A percentile compares a stretch with the other conserved stretches of the same genome.
These are phyloP conservation scores for Boletus eberwhitei DNA, from an alignment of 768 basidiomycete species.

Conservation along the genomic window DNA sequence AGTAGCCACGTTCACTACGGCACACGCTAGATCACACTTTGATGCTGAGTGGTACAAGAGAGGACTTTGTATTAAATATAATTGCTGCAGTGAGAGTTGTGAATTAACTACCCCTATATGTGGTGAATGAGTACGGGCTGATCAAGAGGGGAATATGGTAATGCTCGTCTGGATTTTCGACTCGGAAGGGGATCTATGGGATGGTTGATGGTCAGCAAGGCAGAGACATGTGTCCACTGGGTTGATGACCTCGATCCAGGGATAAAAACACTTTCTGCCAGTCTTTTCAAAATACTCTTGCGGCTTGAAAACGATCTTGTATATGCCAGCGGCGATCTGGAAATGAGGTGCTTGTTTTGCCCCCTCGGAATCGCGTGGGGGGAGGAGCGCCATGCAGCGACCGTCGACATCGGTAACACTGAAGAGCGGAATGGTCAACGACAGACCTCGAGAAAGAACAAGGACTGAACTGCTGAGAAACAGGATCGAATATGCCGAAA, in stretches of 20 bases:
- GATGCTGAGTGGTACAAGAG: slow-evolving; percentile 2
- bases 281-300: slow-evolving; percentile 73
- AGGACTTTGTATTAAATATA: slow-evolving; percentile 3
- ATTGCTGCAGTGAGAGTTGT: neutral
- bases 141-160: slow-evolving; percentile 91
- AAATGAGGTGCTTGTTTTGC: slow-evolving; percentile 38
- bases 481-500: slow-evolving; percentile 45
- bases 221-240: neutral
- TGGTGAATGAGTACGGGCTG: slow-evolving; percentile 89
- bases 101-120: slow-evolving; percentile 81
- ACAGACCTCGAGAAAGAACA: neutral
- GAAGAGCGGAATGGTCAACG: neutral
- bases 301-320: slow-evolving; percentile 85
- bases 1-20: slow-evolving; percentile 3
- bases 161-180: slow-evolving; percentile 72
- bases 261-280: slow-evolving; percentile 75
- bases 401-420: slow-evolving; percentile 82
- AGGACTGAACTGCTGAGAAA: slow-evolving; percentile 59
- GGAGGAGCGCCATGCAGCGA: slow-evolving; percentile 74
- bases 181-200: slow-evolving; percentile 70
- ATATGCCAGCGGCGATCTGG: slow-evolving; percentile 49
- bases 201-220: slow-evolving; percentile 4
- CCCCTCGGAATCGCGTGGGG: slow-evolving; percentile 46
- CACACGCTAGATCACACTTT: slow-evolving; percentile 3
- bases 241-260: slow-evolving; percentile 76